A percentile compares a stretch with the other conserved stretches of the same genome.
phyloP scores from a whole-genome alignment of 306 rosid species.

The Corylus americana region DNA sequence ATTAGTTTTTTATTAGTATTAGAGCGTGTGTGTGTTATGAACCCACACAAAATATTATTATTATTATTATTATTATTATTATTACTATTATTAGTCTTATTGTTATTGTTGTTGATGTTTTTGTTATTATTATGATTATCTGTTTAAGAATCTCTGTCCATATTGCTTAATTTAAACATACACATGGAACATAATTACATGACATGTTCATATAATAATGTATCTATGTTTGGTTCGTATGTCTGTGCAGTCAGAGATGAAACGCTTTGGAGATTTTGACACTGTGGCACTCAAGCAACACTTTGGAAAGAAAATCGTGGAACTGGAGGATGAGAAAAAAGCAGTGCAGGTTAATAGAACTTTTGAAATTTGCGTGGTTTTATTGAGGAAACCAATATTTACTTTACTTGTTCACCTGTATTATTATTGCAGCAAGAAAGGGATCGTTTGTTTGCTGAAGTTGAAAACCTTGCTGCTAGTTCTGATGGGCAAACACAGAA shows the following conservation, averaged over 20 bases:
- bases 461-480: conserved; percentile 92
- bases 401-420: conserved; percentile 28
- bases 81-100: too few species aligned
- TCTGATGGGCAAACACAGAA: conserved; percentile 97
- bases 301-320: conserved; percentile 93
- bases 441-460: conserved; percentile 91
- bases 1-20: background rate
- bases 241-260: conserved; percentile 83
- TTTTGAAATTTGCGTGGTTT: conserved; percentile 26
- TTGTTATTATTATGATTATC: background rate
- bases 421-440: conserved; percentile 75
- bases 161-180: background rate
- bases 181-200: background rate
- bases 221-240: conserved; percentile 14
- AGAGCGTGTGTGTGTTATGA: background rate
- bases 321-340: conserved; percentile 94
- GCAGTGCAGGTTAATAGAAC: conserved; percentile 70
- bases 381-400: conserved; percentile 31
- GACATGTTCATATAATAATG: background rate
- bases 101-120: background rate
- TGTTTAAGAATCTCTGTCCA: background rate
- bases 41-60: background rate
- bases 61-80: too few species aligned
- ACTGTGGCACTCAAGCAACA: conserved; percentile 88
- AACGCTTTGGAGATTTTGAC: conserved; percentile 76